Evolutionary conservation across 768 basidiomycete genomes (phyloP).

Genomic region (Kwoniella dejecticola): DNA sequence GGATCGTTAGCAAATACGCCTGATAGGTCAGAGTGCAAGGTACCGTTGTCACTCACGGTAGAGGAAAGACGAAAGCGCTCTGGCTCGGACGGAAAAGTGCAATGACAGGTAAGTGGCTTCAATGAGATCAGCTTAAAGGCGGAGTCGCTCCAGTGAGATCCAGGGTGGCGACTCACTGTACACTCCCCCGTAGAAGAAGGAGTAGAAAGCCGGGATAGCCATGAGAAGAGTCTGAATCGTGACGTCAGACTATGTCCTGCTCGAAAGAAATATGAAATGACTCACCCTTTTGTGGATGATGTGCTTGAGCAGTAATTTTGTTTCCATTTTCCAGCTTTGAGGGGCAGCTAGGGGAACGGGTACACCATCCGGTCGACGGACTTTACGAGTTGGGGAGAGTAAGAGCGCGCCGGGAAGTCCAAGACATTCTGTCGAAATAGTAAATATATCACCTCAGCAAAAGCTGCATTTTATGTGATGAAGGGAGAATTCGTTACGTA

Average conservation of each 20-base stretch:
- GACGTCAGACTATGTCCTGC: no score
- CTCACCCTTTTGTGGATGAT: conserved; percentile 8
- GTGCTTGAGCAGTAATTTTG: conserved; percentile 9
- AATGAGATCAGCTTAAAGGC: no score
- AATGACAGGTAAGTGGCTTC: conserved; percentile 3
- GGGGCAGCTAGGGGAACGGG: not conserved
- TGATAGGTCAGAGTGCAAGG: not conserved
- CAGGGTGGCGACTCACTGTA: not conserved
- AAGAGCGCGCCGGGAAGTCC: conserved; percentile 4
- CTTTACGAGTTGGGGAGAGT: conserved; percentile 6
- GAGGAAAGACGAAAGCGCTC: conserved; percentile 5
- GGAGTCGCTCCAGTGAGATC: no score
- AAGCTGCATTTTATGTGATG: no score
- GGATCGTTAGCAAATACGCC: not conserved
- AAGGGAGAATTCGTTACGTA: not conserved
- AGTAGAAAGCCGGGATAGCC: conserved; percentile 5
- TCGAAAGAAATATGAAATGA: not conserved
- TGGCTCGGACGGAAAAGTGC: conserved; percentile 9
- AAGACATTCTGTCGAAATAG: conserved; percentile 9
- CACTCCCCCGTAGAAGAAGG: conserved; percentile 16
- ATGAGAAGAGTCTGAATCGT: not conserved
- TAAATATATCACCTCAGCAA: no score
- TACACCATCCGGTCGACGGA: conserved; percentile 3
- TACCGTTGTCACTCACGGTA: not conserved
- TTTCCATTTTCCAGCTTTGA: conserved; percentile 8